Evolutionary conservation across 2,329 filamentous ascomycete species (phyloP).

Genomic region (Drechslerella dactyloides): DNA sequence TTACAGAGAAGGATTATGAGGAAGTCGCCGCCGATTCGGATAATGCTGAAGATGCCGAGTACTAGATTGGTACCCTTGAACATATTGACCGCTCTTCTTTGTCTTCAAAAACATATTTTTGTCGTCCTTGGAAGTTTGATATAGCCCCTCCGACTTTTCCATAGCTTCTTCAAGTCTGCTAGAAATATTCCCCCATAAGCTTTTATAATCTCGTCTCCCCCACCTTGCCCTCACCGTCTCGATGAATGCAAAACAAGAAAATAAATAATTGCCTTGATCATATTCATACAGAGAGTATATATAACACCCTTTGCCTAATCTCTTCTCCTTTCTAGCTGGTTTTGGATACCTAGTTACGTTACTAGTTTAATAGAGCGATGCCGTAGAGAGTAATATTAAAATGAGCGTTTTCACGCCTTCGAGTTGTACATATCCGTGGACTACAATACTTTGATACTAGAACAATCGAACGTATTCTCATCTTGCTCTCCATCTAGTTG

Average conservation of each 20-base stretch:
- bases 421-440: background rate
- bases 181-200: conserved; percentile 4
- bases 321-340: background rate
- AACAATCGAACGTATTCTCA: no score
- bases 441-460: background rate
- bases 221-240: background rate
- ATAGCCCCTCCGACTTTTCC: background rate
- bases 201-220: conserved; percentile 3
- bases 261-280: conserved; percentile 4
- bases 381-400: background rate
- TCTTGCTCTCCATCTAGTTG: background rate
- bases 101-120: background rate
- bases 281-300: conserved; percentile 3
- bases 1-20: conserved; percentile 76
- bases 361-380: background rate
- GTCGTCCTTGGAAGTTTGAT: conserved; percentile 11
- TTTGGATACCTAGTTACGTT: background rate
- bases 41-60: conserved; percentile 65
- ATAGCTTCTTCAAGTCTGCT: background rate
- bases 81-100: background rate
- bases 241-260: conserved; percentile 2
- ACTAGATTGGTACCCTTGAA: conserved; percentile 21
- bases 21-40: conserved; percentile 77
- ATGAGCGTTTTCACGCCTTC: background rate
- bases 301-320: background rate